Percentiles rank a stretch among this genome's conserved stretches.
Evolutionary conservation across 345 rosid genomes (phyloP).

Genomic region (Erysimum cheiranthoides): DNA sequence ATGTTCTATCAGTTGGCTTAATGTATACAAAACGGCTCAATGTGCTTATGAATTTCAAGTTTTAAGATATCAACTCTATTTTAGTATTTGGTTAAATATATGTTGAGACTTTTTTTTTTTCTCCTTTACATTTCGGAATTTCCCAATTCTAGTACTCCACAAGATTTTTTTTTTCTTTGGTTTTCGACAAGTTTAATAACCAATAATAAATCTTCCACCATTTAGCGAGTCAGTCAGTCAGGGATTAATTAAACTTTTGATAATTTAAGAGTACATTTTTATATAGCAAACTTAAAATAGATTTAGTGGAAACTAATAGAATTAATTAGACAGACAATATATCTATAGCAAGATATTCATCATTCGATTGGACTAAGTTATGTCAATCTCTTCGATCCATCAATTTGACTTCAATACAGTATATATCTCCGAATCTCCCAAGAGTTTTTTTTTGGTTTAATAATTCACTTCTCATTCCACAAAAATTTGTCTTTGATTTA

Average conservation of each 20-base stretch:
- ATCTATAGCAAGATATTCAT: no score
- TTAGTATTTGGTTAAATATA: neutral
- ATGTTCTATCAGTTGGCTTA: neutral
- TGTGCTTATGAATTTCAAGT: slow-evolving; percentile 14
- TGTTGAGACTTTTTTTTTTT: slow-evolving; percentile 11
- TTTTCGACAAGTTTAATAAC: no score
- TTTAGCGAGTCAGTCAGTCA: neutral
- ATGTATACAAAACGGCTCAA: neutral
- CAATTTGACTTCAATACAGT: no score
- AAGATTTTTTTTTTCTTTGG: no score
- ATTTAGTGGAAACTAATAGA: neutral
- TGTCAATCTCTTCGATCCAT: no score
- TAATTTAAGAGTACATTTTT: neutral
- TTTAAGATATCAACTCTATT: slow-evolving; percentile 1
- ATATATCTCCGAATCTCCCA: no score
- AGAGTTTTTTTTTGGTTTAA: no score
- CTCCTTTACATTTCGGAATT: neutral
- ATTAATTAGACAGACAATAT: no score
- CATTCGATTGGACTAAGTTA: no score
- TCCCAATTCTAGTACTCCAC: neutral
- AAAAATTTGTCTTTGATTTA: no score
- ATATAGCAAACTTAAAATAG: neutral
- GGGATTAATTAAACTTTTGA: no score
- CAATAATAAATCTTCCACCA: neutral
- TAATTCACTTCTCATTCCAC: no score